A percentile compares a stretch with the other conserved stretches of the same genome.
Conservation (phyloP, 768 basidiomycete species). For the Rubroboletus satanas region DNA sequence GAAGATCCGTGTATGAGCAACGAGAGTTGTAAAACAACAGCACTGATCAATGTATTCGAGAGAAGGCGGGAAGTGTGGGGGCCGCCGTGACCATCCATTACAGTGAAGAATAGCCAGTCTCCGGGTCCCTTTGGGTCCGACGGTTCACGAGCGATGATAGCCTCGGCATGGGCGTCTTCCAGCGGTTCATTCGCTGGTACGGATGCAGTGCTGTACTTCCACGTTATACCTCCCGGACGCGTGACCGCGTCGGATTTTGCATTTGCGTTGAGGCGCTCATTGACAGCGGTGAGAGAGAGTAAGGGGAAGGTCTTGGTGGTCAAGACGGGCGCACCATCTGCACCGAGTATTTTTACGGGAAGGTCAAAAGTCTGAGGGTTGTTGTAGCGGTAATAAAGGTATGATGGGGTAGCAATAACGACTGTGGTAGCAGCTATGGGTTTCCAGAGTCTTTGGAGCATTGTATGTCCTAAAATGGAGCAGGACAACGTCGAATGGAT, state of each 20-base stretch:
- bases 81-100: constrained; percentile 92
- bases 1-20: constrained; percentile 40
- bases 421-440: constrained; percentile 55
- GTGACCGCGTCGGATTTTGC: constrained; percentile 43
- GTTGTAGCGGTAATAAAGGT: constrained; percentile 50
- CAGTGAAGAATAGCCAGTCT: constrained; percentile 79
- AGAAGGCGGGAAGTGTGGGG: constrained; percentile 80
- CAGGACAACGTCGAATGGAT: background rate
- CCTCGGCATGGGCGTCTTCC: constrained; percentile 80
- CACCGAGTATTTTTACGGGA: constrained; percentile 45
- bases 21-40: constrained; percentile 73
- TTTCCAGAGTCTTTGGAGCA: constrained; percentile 68
- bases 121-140: constrained; percentile 58
- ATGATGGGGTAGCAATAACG: constrained; percentile 54
- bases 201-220: constrained; percentile 76
- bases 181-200: constrained; percentile 86
- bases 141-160: constrained; percentile 60
- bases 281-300: constrained; percentile 50
- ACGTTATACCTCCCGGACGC: constrained; percentile 54
- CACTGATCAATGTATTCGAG: constrained; percentile 78
- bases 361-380: constrained; percentile 56
- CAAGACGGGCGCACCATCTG: constrained; percentile 61
- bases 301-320: constrained; percentile 50
- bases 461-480: constrained; percentile 22
- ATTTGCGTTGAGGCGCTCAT: constrained; percentile 55